Conservation (phyloP, 495 filamentous ascomycete genomes). For the Annulohypoxylon stygium region DNA sequence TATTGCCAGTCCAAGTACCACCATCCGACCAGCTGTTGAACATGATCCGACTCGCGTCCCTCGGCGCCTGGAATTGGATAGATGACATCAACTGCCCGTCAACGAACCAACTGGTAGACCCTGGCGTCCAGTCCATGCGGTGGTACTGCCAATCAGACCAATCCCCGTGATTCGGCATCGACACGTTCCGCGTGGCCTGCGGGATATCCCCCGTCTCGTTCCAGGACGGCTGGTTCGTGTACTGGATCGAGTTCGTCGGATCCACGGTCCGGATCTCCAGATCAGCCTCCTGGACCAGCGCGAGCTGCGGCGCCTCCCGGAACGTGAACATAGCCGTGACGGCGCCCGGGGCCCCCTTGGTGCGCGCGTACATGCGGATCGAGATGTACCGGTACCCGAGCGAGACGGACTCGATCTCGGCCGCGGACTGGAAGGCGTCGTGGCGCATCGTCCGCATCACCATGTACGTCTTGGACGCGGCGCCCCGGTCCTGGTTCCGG, state of each 20-base stretch:
- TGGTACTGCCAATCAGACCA: conserved; percentile 78
- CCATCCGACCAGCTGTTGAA: conserved; percentile 85
- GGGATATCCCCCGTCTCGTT: conserved; percentile 59
- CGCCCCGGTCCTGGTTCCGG: conserved; percentile 50
- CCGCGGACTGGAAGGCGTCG: conserved; percentile 68
- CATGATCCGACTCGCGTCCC: conserved; percentile 68
- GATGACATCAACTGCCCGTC: conserved; percentile 67
- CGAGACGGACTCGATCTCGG: conserved; percentile 71
- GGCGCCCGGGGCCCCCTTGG: conserved; percentile 66
- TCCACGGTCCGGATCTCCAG: conserved; percentile 78
- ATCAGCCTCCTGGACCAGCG: conserved; percentile 75
- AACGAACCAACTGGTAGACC: conserved; percentile 69
- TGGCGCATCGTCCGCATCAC: conserved; percentile 72
- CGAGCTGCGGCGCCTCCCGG: conserved; percentile 52
- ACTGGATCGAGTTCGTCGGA: conserved; percentile 68
- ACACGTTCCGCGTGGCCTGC: conserved; percentile 60
- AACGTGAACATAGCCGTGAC: conserved; percentile 81
- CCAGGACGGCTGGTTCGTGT: conserved; percentile 78
- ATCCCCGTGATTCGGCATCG: conserved; percentile 56
- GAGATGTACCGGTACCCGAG: conserved; percentile 69
- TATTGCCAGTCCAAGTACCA: conserved; percentile 78
- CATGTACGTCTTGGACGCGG: conserved; percentile 65
- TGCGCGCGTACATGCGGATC: conserved; percentile 71
- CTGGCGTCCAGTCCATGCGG: conserved; percentile 77
- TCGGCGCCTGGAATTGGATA: conserved; percentile 73